Evolutionary conservation across 306 rosid species (phyloP).

Genomic region (Sicyos baderoa): DNA sequence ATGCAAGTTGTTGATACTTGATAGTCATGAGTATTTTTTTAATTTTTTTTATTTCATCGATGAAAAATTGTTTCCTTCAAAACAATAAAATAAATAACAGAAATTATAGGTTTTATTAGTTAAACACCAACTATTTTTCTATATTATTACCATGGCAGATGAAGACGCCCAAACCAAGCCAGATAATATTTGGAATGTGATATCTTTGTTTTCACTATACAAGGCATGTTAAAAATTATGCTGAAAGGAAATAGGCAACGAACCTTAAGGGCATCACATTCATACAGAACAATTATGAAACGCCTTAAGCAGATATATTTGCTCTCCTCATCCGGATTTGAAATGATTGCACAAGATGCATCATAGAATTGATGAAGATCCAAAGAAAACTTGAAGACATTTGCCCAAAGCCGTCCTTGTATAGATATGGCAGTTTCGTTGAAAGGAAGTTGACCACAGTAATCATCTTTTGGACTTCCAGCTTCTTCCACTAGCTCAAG

Average conservation of each 20-base stretch:
- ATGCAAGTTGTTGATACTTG: background rate
- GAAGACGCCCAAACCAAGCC: background rate
- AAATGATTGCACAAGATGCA: conserved; percentile 89
- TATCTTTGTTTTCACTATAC: background rate
- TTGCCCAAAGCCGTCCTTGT: conserved; percentile 91
- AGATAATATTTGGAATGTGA: background rate
- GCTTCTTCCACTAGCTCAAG: conserved; percentile 95
- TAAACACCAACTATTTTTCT: background rate
- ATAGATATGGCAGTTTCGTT: conserved; percentile 54
- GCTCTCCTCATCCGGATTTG: conserved; percentile 97
- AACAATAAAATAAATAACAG: background rate
- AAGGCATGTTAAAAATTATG: conserved; percentile 11
- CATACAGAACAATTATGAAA: conserved; percentile 76
- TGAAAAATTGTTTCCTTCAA: background rate
- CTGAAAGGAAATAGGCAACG: conserved; percentile 15
- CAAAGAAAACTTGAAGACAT: conserved; percentile 77
- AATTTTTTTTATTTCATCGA: background rate
- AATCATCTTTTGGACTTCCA: conserved; percentile 29
- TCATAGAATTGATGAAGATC: conserved; percentile 71
- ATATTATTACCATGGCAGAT: background rate
- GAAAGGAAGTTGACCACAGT: conserved; percentile 25
- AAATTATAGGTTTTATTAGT: background rate
- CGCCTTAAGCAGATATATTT: conserved; percentile 85
- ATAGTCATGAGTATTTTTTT: background rate
- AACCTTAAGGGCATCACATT: conserved; percentile 75